A percentile compares a stretch with the other conserved stretches of the same genome.
phyloP scores from a whole-genome alignment of 2,329 filamentous ascomycete species.

The Hortaea sp. region DNA sequence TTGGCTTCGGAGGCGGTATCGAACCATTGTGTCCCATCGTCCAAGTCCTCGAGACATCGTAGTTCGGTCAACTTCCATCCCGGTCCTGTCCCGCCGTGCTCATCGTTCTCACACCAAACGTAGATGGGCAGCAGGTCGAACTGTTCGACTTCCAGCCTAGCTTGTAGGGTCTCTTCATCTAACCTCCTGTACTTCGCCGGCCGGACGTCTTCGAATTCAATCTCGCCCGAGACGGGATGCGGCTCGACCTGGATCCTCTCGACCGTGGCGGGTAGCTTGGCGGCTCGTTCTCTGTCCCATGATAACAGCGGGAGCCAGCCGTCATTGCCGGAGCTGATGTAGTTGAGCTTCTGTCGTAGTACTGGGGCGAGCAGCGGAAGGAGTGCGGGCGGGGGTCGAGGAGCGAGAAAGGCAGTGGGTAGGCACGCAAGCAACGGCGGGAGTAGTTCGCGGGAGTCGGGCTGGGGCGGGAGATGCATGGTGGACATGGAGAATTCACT shows the following conservation, averaged over 20 bases:
- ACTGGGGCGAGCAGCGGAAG: conserved; percentile 53
- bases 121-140: conserved; percentile 56
- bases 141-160: conserved; percentile 51
- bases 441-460: conserved; percentile 47
- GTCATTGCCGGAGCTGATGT: conserved; percentile 47
- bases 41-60: conserved; percentile 44
- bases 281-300: conserved; percentile 51
- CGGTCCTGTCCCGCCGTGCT: conserved; percentile 43
- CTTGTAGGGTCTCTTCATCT: conserved; percentile 66
- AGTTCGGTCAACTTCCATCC: conserved; percentile 68
- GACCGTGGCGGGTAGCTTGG: conserved; percentile 51
- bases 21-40: conserved; percentile 50
- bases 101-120: conserved; percentile 59
- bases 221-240: conserved; percentile 71
- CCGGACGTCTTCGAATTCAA: conserved; percentile 55
- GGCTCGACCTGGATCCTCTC: conserved; percentile 58
- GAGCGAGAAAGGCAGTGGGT: conserved; percentile 49
- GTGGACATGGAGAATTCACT: background rate
- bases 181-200: conserved; percentile 55
- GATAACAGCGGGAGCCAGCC: conserved; percentile 62
- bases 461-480: conserved; percentile 30
- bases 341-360: conserved; percentile 50
- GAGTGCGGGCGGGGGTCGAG: conserved; percentile 49
- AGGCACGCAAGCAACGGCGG: conserved; percentile 55
- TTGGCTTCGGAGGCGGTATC: conserved; percentile 52